Base-by-base conservation (phyloP, 192 early-diverging fungal genomes). In the Helicostylum pulchrum region DNA sequence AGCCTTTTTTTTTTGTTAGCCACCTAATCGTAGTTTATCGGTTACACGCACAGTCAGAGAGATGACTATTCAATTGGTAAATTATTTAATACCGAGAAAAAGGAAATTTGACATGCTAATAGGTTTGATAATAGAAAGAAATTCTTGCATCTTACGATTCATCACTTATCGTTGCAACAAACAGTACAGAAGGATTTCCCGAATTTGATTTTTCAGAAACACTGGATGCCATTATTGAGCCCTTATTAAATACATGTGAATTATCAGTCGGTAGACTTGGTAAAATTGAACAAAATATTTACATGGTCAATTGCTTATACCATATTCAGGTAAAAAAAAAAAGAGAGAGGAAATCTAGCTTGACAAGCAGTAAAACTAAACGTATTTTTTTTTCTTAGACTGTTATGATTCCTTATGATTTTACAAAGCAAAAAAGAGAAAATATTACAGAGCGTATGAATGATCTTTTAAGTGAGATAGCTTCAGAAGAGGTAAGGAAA, bases 141-240 rank as follows among this genome's bases (percentile, higher is more conserved):
- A 88, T 94, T 30, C 84, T 92, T 82, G 83, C 87, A 19, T 89
- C 90, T 2, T 92, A 92, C 66, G 88, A 88, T 34, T 80, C 85
- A 7, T 90, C 90, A 5, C 77, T 90, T 47, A 74, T 91, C 14
- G 71, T 80, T 1, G 71, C 67, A 1, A 76, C 80, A 4, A 68
- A 79, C 19, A 69, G 74, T 6, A 58, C 34, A 0, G 64, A 55
- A 8, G 44, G 53, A 3, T 53, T 66, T 2, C 49, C 63, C 7
- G 87, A 88, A 52, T 60, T 75, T 48, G 85, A 87, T 55, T 89
- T 94, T 79, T 75, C 73, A 7, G 66, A 78, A n/a, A 87, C 90
- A 15, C 63, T 93, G 31, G 68, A 80, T 34, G 84, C 87, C 0
- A 75, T 87, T n/a, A 68, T 93, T 19, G 88, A 91, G 44, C 90